Evolutionary conservation across 495 filamentous ascomycete genomes (phyloP).

Genomic region (Aspergillus coremiiformis): DNA sequence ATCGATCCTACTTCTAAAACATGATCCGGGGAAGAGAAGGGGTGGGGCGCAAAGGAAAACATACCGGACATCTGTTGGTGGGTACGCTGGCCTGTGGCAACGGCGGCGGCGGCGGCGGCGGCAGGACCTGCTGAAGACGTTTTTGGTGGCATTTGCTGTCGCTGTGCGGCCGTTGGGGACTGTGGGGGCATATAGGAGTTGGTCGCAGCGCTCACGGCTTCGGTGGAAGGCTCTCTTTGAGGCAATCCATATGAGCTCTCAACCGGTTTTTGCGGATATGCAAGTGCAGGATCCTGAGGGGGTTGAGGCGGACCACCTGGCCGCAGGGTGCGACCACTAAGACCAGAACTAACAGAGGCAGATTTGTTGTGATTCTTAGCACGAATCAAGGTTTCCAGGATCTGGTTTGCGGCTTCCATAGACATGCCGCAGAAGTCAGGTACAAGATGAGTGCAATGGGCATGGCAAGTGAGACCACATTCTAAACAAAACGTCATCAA

Average conservation of each 20-base stretch:
- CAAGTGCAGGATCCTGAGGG: slow-evolving; percentile 39
- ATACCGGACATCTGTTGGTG: slow-evolving; percentile 33
- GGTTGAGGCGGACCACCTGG: slow-evolving; percentile 43
- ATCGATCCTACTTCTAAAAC: neutral
- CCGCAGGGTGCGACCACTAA: slow-evolving; percentile 62
- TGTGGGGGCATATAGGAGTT: slow-evolving; percentile 39
- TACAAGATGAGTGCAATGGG: slow-evolving; percentile 87
- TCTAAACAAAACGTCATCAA: slow-evolving; percentile 48
- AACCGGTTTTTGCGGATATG: slow-evolving; percentile 39
- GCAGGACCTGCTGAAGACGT: slow-evolving; percentile 27
- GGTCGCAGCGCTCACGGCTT: slow-evolving; percentile 42
- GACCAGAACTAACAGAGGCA: slow-evolving; percentile 41
- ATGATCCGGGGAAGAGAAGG: neutral
- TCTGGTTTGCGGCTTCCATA: slow-evolving; percentile 94
- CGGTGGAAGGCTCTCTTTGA: slow-evolving; percentile 38
- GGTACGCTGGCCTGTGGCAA: slow-evolving; percentile 26
- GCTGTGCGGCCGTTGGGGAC: slow-evolving; percentile 32
- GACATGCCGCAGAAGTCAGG: slow-evolving; percentile 99
- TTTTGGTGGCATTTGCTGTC: slow-evolving; percentile 32
- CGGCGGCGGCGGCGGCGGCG: slow-evolving; percentile 29
- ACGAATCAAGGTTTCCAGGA: slow-evolving; percentile 50
- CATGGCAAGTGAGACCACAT: slow-evolving; percentile 86
- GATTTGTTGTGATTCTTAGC: slow-evolving; percentile 43
- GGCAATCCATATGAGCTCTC: slow-evolving; percentile 44
- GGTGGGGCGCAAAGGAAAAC: slow-evolving; percentile 7